A percentile compares a stretch with the other conserved stretches of the same genome.
phyloP scores from a whole-genome alignment of 495 filamentous ascomycete species.

The Penicillium egyptiacum region DNA sequence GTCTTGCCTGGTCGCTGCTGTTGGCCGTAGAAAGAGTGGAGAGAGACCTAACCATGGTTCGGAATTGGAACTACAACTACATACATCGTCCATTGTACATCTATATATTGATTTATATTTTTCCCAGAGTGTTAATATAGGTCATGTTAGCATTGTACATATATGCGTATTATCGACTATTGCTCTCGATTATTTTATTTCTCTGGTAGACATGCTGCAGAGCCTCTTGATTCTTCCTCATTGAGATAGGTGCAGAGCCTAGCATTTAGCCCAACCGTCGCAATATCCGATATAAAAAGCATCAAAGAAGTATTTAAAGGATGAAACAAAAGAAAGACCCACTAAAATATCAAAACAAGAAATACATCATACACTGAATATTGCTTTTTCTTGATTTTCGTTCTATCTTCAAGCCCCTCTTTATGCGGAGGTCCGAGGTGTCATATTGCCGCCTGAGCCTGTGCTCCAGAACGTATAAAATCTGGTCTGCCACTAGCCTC shows the following conservation, averaged over 20 bases:
- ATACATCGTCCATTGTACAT: neutral
- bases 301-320: neutral
- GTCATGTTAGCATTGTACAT: neutral
- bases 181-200: neutral
- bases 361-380: neutral
- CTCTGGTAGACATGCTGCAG: neutral
- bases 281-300: neutral
- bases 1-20: neutral
- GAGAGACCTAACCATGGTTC: conserved; percentile 27
- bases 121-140: neutral
- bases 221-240: conserved; percentile 4
- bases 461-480: conserved; percentile 16
- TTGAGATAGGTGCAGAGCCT: conserved; percentile 4
- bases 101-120: neutral
- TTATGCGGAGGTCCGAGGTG: conserved; percentile 21
- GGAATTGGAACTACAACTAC: conserved; percentile 15
- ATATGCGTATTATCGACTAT: neutral
- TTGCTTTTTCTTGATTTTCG: conserved; percentile 13
- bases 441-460: conserved; percentile 25
- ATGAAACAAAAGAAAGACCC: neutral
- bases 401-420: conserved; percentile 9
- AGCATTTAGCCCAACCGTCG: neutral
- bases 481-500: conserved; percentile 10
- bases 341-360: neutral
- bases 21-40: conserved; percentile 19